Percentiles rank a stretch among this genome's conserved stretches.
These are phyloP conservation scores for Diaporthe vexans DNA, from an alignment of 2,329 filamentous ascomycete species.

Conservation along the genomic window DNA sequence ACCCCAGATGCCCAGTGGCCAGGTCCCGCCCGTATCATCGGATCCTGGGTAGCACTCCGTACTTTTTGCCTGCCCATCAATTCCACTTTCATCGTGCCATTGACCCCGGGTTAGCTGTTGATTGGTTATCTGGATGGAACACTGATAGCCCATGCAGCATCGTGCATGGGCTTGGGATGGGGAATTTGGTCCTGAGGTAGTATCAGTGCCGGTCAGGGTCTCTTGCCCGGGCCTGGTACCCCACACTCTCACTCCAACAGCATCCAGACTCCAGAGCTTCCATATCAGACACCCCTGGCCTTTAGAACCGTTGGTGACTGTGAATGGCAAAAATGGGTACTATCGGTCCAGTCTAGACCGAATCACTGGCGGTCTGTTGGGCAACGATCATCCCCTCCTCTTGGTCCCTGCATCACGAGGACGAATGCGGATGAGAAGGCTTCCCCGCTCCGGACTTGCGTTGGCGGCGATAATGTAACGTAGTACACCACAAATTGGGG, in stretches of 20 bases:
- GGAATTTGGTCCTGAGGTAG: neutral
- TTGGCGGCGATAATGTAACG: slow-evolving; percentile 20
- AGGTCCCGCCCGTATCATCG: slow-evolving; percentile 35
- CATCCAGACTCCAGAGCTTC: neutral
- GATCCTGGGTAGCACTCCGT: neutral
- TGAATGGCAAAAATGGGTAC: neutral
- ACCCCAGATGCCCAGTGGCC: neutral
- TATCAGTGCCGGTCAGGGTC: slow-evolving; percentile 3
- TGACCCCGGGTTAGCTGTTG: slow-evolving; percentile 3
- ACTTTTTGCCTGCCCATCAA: slow-evolving; percentile 6
- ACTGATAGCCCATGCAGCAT: slow-evolving; percentile 33
- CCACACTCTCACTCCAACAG: slow-evolving; percentile 25
- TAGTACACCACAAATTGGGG: slow-evolving; percentile 2
- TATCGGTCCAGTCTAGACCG: slow-evolving; percentile 11
- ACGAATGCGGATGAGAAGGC: neutral
- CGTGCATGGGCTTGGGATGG: slow-evolving; percentile 14
- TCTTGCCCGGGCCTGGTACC: slow-evolving; percentile 1
- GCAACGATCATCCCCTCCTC: slow-evolving; percentile 27
- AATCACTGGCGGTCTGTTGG: neutral
- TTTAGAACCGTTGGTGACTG: neutral
- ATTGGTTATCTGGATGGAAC: slow-evolving; percentile 19
- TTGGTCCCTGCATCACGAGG: slow-evolving; percentile 27
- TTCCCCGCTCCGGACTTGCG: slow-evolving; percentile 19
- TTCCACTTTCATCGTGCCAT: slow-evolving; percentile 15
- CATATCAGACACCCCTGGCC: neutral